phyloP scores from a whole-genome alignment of 805 yeast species.

The Metschnikowia noctiluminum region DNA sequence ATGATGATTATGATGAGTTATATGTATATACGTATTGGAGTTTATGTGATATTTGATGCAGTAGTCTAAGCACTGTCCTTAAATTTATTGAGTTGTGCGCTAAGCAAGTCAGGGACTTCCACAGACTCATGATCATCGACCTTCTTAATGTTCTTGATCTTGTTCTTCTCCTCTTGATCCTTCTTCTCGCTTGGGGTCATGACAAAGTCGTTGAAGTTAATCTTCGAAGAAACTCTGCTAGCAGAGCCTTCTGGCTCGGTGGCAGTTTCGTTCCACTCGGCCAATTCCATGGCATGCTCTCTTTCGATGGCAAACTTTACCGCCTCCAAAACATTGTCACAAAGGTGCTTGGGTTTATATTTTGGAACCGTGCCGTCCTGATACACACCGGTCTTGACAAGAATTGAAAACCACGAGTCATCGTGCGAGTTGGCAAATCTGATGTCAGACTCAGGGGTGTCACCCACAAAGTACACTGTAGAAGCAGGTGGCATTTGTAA shows the following conservation, averaged over 20 bases:
- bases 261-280: constrained; percentile 65
- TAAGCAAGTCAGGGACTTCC: constrained; percentile 49
- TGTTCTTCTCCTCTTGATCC: constrained; percentile 16
- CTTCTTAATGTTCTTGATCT: constrained; percentile 12
- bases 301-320: constrained; percentile 80
- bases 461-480: constrained; percentile 86
- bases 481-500: constrained; percentile 77
- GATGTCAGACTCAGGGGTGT: constrained; percentile 85
- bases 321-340: constrained; percentile 75
- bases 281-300: constrained; percentile 68
- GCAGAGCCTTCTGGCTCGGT: constrained; percentile 24
- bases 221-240: constrained; percentile 25
- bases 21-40: neutral
- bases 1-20: neutral
- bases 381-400: constrained; percentile 85
- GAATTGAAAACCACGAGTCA: constrained; percentile 77
- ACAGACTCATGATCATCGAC: constrained; percentile 42
- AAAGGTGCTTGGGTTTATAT: constrained; percentile 71
- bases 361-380: constrained; percentile 77
- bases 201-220: constrained; percentile 44
- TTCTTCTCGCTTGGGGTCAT: constrained; percentile 41
- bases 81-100: constrained; percentile 39
- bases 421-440: constrained; percentile 86
- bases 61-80: constrained; percentile 19
- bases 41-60: neutral